phyloP scores from a whole-genome alignment of 768 basidiomycete species.

The Filobasidium floriforme region DNA sequence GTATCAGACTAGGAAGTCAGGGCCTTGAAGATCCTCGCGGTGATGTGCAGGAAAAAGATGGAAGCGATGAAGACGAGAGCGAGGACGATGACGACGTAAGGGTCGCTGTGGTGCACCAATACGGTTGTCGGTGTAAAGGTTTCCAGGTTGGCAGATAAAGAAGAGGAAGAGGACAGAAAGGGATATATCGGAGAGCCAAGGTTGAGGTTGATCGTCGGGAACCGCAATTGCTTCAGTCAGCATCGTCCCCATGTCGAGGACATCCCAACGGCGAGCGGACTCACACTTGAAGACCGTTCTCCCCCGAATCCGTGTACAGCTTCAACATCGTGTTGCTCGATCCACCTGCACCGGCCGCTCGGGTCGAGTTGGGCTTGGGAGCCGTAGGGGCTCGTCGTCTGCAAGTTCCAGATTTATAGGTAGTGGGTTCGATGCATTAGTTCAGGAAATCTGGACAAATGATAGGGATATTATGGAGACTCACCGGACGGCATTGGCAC shows the following conservation, averaged over 20 bases:
- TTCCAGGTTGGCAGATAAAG: background rate
- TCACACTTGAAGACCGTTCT: constrained; percentile 92
- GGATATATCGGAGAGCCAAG: background rate
- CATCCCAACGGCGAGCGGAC: constrained; percentile 45
- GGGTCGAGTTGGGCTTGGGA: constrained; percentile 71
- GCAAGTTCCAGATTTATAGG: background rate
- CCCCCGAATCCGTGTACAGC: constrained; percentile 90
- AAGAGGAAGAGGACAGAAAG: background rate
- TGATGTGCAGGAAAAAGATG: constrained; percentile 97
- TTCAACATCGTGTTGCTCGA: constrained; percentile 98
- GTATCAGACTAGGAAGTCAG: constrained; percentile 61
- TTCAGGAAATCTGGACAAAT: too few relatives aligned
- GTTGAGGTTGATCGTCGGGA: too few relatives aligned
- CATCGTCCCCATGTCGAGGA: background rate
- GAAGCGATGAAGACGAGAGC: constrained; percentile 95
- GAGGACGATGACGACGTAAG: constrained; percentile 90
- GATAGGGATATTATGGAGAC: too few relatives aligned
- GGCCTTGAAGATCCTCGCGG: constrained; percentile 83
- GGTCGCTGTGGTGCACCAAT: constrained; percentile 57
- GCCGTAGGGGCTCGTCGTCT: constrained; percentile 43
- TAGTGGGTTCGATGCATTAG: too few relatives aligned
- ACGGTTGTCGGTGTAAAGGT: background rate
- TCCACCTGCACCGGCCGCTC: constrained; percentile 90
- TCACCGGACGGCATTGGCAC: constrained; percentile 44
- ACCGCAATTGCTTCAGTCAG: background rate